A percentile compares a stretch with the other conserved stretches of the same genome.
Conservation (phyloP, 352 stramenopile species). For the Phytophthora pseudosyringae region DNA sequence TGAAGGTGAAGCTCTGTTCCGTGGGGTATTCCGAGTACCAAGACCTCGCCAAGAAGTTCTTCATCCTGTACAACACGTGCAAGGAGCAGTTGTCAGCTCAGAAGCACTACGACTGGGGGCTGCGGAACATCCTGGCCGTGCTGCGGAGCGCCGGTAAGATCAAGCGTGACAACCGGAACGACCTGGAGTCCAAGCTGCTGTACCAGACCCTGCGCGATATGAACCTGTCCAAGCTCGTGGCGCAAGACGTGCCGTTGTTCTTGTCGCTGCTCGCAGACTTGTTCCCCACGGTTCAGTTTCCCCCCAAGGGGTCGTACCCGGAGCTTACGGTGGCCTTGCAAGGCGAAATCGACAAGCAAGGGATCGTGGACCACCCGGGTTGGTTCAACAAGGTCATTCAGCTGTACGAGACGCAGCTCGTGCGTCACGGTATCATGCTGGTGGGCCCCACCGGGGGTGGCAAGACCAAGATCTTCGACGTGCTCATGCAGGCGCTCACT, state of each 20-base stretch:
- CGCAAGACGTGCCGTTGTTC: slow-evolving; percentile 98
- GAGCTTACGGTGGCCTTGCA: slow-evolving; percentile 92
- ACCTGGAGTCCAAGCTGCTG: slow-evolving; percentile 88
- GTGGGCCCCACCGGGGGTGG: slow-evolving; percentile 96
- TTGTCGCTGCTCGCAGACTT: slow-evolving; percentile 96
- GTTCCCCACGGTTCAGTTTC: slow-evolving; percentile 93
- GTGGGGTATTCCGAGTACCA: slow-evolving; percentile 95
- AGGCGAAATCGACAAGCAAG: slow-evolving; percentile 92
- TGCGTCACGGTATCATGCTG: slow-evolving; percentile 99
- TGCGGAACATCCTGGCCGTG: slow-evolving; percentile 92
- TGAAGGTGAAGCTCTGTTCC: slow-evolving; percentile 96
- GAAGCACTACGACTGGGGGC: slow-evolving; percentile 94
- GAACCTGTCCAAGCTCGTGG: slow-evolving; percentile 98
- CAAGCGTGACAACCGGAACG: slow-evolving; percentile 90
- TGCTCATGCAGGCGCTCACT: slow-evolving; percentile 93
- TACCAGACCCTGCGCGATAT: slow-evolving; percentile 95
- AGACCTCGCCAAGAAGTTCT: slow-evolving; percentile 93
- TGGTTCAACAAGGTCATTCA: slow-evolving; percentile 98
- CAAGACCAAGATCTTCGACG: slow-evolving; percentile 98
- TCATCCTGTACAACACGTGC: slow-evolving; percentile 91
- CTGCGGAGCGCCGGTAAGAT: slow-evolving; percentile 90
- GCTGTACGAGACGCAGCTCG: slow-evolving; percentile 98
- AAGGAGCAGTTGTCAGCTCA: slow-evolving; percentile 93
- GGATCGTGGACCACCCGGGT: slow-evolving; percentile 85
- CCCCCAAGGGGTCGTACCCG: slow-evolving; percentile 95